Conservation (phyloP, 2,329 filamentous ascomycete genomes). For the Aspergillus japonicus region DNA sequence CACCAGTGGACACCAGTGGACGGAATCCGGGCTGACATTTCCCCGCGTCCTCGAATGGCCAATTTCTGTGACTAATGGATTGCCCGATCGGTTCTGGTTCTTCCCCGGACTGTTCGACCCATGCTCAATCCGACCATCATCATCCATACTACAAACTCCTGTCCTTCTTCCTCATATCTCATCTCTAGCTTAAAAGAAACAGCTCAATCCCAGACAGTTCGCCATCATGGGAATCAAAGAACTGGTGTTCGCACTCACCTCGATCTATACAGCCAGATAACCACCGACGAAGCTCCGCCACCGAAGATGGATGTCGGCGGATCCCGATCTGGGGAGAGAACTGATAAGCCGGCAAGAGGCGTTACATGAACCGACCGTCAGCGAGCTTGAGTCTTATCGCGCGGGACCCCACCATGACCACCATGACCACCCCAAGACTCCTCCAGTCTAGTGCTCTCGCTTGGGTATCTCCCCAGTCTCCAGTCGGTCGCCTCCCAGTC, state of each 20-base stretch:
- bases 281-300: not conserved
- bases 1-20: not conserved
- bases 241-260: not conserved
- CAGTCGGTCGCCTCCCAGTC: not conserved
- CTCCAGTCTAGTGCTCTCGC: not conserved
- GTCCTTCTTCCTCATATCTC: not conserved
- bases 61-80: conserved; percentile 10
- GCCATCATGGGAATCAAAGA: not conserved
- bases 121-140: too few species aligned
- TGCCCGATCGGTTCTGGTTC: conserved; percentile 3
- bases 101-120: not conserved
- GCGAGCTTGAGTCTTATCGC: not conserved
- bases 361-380: conserved; percentile 2
- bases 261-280: not conserved
- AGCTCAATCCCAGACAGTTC: not conserved
- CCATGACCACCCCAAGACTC: not conserved
- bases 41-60: not conserved
- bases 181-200: not conserved
- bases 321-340: conserved; percentile 8
- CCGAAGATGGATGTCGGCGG: conserved; percentile 11
- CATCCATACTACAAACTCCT: not conserved
- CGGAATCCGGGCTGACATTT: not conserved
- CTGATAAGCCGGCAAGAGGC: conserved; percentile 11
- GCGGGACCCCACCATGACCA: conserved; percentile 1
- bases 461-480: conserved; percentile 1